A percentile compares a stretch with the other conserved stretches of the same genome.
These are phyloP conservation scores for Emericellopsis cladophorae DNA, from an alignment of 2,329 filamentous ascomycete species.

Conservation along the genomic window DNA sequence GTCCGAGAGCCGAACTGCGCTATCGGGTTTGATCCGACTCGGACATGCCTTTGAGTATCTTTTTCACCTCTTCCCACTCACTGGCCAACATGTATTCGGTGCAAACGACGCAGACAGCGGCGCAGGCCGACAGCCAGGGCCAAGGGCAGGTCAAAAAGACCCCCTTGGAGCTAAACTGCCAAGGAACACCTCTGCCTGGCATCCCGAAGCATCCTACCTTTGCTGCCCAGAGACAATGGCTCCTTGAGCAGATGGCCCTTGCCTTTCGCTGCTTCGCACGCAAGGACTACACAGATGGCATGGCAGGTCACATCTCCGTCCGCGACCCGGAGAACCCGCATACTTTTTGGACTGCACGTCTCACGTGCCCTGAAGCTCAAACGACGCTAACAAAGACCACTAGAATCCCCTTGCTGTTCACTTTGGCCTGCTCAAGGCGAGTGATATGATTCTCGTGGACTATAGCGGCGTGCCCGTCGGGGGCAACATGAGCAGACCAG, in stretches of 20 bases:
- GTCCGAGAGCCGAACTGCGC: too few species aligned
- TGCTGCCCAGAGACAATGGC: slow-evolving; percentile 12
- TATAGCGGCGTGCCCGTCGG: slow-evolving; percentile 47
- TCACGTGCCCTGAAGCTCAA: neutral
- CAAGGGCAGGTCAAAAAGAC: neutral
- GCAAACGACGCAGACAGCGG: too few species aligned
- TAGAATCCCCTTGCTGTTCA: slow-evolving; percentile 49
- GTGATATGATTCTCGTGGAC: slow-evolving; percentile 57
- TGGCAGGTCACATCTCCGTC: slow-evolving; percentile 54
- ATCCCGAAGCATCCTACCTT: slow-evolving; percentile 12
- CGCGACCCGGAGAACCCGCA: slow-evolving; percentile 48
- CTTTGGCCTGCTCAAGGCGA: slow-evolving; percentile 52
- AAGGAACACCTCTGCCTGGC: slow-evolving; percentile 3
- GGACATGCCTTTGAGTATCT: too few species aligned
- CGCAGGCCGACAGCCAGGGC: too few species aligned
- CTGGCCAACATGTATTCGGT: too few species aligned
- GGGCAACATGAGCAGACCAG: slow-evolving; percentile 33
- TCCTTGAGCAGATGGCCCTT: slow-evolving; percentile 48
- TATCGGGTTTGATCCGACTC: too few species aligned
- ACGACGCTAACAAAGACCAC: neutral
- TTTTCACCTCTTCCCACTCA: too few species aligned
- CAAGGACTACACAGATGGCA: slow-evolving; percentile 55
- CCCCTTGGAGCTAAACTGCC: neutral
- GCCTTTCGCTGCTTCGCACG: slow-evolving; percentile 57
- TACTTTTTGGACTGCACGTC: slow-evolving; percentile 42